A percentile compares a stretch with the other conserved stretches of the same genome.
phyloP scores from a whole-genome alignment of 148 eudicot species.

The Gaultheria prostrata region DNA sequence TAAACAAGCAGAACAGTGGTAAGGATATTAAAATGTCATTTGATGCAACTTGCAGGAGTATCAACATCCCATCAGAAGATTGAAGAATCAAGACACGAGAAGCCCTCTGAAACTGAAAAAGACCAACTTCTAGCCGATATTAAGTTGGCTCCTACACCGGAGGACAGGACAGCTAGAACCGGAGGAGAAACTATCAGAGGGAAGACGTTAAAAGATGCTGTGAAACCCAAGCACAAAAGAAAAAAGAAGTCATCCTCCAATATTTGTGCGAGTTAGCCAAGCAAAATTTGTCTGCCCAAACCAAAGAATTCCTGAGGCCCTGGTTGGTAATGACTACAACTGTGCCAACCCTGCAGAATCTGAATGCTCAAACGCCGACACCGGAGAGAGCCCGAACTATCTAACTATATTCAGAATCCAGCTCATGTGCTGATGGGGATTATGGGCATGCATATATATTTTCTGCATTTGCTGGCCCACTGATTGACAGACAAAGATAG shows the following conservation, averaged over 20 bases:
- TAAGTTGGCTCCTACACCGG: slow-evolving; percentile 15
- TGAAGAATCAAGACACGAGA: slow-evolving; percentile 11
- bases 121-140: slow-evolving; percentile 17
- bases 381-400: no score
- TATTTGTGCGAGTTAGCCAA: slow-evolving; percentile 28
- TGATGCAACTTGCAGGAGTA: slow-evolving; percentile 26
- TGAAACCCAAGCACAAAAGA: slow-evolving; percentile 62
- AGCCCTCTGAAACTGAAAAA: slow-evolving; percentile 2
- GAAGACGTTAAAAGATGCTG: slow-evolving; percentile 66
- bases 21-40: neutral
- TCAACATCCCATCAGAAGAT: slow-evolving; percentile 15
- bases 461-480: neutral
- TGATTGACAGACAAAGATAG: neutral
- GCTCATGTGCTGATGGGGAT: neutral
- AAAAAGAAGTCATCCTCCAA: slow-evolving; percentile 44
- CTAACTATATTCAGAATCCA: no score
- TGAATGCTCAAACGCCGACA: no score
- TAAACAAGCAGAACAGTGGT: neutral
- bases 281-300: neutral
- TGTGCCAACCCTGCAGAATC: no score
- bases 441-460: neutral
- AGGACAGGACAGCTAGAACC: slow-evolving; percentile 15
- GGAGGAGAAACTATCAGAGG: slow-evolving; percentile 14
- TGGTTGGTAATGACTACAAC: neutral
- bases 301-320: neutral